phyloP scores from a whole-genome alignment of 176 grass and related monocot species.

The Thalia dealbata region DNA sequence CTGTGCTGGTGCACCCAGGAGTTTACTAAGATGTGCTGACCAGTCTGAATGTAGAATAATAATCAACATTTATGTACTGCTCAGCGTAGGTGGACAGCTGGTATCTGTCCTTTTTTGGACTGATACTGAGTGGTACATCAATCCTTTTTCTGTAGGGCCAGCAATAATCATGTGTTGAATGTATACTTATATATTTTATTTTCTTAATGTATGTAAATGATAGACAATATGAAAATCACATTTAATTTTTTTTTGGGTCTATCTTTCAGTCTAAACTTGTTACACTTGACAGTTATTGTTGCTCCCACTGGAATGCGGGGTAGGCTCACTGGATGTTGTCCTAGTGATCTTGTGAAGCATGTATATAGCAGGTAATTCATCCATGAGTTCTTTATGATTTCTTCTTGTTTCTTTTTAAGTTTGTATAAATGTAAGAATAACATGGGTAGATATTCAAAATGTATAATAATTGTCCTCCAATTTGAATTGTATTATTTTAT shows the following conservation, averaged over 20 bases:
- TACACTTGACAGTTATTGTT: conserved; percentile 76
- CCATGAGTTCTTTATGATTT: not conserved
- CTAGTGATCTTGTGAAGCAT: conserved; percentile 94
- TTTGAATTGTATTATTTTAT: too few species aligned
- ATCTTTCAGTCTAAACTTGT: conserved; percentile 18
- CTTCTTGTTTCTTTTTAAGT: not conserved
- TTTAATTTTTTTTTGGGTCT: not conserved
- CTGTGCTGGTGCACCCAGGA: too few species aligned
- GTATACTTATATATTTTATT: not conserved
- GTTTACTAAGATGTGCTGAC: too few species aligned
- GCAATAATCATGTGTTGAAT: not conserved
- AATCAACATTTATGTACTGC: too few species aligned
- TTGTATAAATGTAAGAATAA: not conserved
- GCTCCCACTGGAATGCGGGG: conserved; percentile 94
- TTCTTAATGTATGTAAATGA: not conserved
- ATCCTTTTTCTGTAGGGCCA: too few species aligned
- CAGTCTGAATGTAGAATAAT: too few species aligned
- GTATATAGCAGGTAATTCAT: conserved; percentile 70
- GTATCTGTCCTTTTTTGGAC: too few species aligned
- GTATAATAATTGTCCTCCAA: too few species aligned
- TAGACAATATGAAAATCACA: not conserved
- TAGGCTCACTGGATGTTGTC: conserved; percentile 89
- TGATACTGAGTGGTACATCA: too few species aligned
- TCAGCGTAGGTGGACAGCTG: too few species aligned
- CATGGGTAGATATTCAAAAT: not conserved